Percentiles rank a stretch among this genome's conserved stretches.
phyloP scores from a whole-genome alignment of 495 filamentous ascomycete species.

The Parmelia sp. region DNA sequence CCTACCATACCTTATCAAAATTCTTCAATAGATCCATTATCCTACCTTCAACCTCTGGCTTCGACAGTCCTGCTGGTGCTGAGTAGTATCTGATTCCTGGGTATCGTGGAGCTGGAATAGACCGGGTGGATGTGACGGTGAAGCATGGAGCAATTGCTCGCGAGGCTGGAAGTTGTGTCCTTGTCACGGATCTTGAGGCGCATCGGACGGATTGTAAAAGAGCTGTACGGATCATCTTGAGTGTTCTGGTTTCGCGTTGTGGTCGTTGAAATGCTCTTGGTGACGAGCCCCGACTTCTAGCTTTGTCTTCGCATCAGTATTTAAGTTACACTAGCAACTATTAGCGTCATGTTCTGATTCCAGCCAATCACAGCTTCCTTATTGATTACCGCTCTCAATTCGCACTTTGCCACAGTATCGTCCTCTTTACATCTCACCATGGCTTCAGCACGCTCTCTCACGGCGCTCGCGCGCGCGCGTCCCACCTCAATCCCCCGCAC shows the following conservation, averaged over 20 bases:
- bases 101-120: conserved; percentile 49
- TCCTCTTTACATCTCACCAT: conserved; percentile 29
- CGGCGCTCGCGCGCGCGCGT: conserved; percentile 47
- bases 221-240: conserved; percentile 80
- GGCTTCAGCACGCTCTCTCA: conserved; percentile 48
- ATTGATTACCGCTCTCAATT: conserved; percentile 3
- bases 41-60: conserved; percentile 81
- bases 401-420: not conserved
- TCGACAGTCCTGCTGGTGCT: conserved; percentile 64
- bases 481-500: conserved; percentile 30
- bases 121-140: conserved; percentile 44
- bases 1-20: conserved; percentile 85
- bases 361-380: conserved; percentile 16
- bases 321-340: conserved; percentile 1
- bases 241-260: not conserved
- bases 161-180: conserved; percentile 18
- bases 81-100: conserved; percentile 77
- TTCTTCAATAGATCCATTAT: conserved; percentile 87
- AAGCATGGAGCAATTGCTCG: conserved; percentile 40
- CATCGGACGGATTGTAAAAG: conserved; percentile 57
- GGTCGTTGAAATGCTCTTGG: not conserved
- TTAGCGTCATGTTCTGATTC: not conserved
- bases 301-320: conserved; percentile 13
- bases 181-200: conserved; percentile 17
- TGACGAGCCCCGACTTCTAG: conserved; percentile 11